Base-by-base conservation (phyloP, 768 basidiomycete species). In the Grammothele lineata region DNA sequence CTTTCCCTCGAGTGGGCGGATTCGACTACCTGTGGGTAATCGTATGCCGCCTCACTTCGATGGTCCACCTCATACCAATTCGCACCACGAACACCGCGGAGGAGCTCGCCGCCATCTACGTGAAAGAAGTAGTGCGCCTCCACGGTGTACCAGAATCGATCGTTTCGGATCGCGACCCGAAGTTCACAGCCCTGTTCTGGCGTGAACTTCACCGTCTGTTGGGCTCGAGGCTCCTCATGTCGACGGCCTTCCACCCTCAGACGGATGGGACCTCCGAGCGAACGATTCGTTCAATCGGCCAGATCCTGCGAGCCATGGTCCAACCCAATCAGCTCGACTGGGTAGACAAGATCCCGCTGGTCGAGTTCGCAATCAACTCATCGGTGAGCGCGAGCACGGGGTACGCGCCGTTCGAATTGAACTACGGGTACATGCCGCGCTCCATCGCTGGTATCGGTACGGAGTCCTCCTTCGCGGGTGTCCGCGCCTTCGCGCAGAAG, bases 361-460 rank as follows among this genome's bases (percentile, higher is more conserved):
- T 61, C 0, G 68, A 73, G 45, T 73, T 74, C 51, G 70, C 70
- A 0, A 62, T 72, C 5, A 75, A 67, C 48, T 55, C 57, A 0
- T 56, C 61, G 23, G 43, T 55, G 0, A 64, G 59, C 26, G 42
- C 57, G 2, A 60, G 66, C 0, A 73, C 70, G 0, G 52, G 58
- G n/a, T 72, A 62, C 40, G 58, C 67, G 17, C 70, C 68, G 7
- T 65, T 65, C 37, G 48, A 64, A 17, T 47, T 65, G 11, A 64
- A 53, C 14, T 47, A 50, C 11, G 58, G 54, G 7, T 47, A 54
- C 14, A 40, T 60, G 30, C 64, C 58, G 0, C 36, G 44, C 0
- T 47, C 47, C 2, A 27, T 51, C 12, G n/a, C 23, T 14, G 12
- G 19, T 17, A 24, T 26, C 14, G 21, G 17, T 5, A n/a, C 15